Conservation (phyloP, 345 rosid species). For the Dimocarpus longan region DNA sequence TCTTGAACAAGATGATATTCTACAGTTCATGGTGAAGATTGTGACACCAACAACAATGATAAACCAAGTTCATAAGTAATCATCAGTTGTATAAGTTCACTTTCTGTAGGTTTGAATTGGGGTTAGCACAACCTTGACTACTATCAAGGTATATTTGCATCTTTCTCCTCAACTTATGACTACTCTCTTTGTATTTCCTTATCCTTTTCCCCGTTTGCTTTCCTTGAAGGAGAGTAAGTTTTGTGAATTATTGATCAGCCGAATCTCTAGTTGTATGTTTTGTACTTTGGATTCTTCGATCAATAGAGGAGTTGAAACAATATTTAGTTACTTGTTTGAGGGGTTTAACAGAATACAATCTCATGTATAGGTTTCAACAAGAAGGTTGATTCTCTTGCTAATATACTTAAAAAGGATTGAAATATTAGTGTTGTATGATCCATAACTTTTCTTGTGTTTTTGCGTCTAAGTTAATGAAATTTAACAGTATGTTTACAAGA, state of each 20-base stretch:
- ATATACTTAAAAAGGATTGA: background rate
- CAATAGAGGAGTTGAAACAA: background rate
- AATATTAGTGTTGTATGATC: background rate
- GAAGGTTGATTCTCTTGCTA: background rate
- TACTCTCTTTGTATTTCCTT: constrained; percentile 10
- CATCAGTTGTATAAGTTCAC: constrained; percentile 12
- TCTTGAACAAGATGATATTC: constrained; percentile 13
- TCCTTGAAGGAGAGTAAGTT: background rate
- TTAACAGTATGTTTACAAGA: background rate
- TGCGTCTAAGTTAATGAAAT: background rate
- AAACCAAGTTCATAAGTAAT: constrained; percentile 6
- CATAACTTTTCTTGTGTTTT: background rate
- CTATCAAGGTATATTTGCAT: constrained; percentile 19
- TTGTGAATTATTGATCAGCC: background rate
- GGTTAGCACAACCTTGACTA: background rate
- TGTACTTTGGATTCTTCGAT: background rate
- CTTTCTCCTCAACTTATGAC: background rate
- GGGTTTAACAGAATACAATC: background rate
- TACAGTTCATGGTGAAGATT: background rate
- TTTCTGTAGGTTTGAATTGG: constrained; percentile 11
- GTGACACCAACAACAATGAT: constrained; percentile 13
- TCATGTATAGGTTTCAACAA: background rate
- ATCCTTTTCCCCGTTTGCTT: background rate
- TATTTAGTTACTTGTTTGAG: constrained; percentile 2
- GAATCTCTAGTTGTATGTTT: constrained; percentile 1